Percentiles rank a stretch among this genome's conserved stretches.
Conservation (phyloP, 2,329 filamentous ascomycete species). For the Fusarium oxysporum region DNA sequence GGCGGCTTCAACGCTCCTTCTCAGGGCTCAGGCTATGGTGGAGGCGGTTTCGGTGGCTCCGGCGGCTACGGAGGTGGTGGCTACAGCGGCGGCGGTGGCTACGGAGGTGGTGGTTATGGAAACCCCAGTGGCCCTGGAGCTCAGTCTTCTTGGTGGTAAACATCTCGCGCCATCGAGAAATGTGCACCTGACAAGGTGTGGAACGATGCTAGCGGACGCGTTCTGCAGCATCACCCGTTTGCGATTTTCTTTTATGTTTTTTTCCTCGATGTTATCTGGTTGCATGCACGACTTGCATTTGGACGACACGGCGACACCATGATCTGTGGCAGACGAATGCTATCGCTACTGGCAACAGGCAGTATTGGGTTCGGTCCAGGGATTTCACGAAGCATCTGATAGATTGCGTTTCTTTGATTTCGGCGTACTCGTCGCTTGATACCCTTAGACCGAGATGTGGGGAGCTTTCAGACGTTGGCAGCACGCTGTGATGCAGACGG, state of each 20-base stretch:
- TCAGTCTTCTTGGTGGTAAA: conserved; percentile 77
- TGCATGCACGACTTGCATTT: conserved; percentile 49
- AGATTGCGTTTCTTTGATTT: conserved; percentile 60
- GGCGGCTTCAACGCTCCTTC: conserved; percentile 49
- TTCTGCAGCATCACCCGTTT: conserved; percentile 38
- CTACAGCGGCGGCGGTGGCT: conserved; percentile 56
- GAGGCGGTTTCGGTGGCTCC: conserved; percentile 64
- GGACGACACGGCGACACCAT: conserved; percentile 57
- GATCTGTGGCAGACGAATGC: conserved; percentile 53
- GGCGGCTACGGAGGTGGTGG: conserved; percentile 71
- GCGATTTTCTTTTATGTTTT: conserved; percentile 42
- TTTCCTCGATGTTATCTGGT: conserved; percentile 45
- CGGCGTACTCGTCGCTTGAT: conserved; percentile 57
- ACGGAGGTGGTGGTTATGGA: conserved; percentile 62
- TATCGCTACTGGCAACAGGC: conserved; percentile 50
- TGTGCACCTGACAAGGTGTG: conserved; percentile 29
- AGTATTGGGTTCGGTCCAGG: conserved; percentile 51
- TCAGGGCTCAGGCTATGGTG: conserved; percentile 54
- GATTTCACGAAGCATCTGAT: conserved; percentile 58
- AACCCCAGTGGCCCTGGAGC: conserved; percentile 78
- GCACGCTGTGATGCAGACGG: conserved; percentile 51
- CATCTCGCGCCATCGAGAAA: conserved; percentile 23
- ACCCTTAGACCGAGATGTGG: conserved; percentile 58
- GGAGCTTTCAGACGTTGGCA: conserved; percentile 54
- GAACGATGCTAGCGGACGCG: conserved; percentile 35